Percentiles rank a stretch among this genome's conserved stretches.
Conservation (phyloP, 2,329 filamentous ascomycete genomes). For the Plectosphaerella plurivora region DNA sequence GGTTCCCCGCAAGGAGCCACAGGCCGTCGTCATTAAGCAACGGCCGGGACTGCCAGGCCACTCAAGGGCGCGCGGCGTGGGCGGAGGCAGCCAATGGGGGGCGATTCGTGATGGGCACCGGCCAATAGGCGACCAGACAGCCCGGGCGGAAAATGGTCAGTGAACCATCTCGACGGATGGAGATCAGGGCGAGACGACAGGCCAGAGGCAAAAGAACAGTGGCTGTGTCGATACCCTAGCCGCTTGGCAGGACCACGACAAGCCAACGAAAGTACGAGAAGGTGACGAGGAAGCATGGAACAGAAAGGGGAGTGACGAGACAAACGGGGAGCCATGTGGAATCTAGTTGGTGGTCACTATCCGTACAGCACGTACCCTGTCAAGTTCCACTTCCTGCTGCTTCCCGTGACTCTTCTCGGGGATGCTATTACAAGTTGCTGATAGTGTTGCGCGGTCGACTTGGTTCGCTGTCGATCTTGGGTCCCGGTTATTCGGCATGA, state of each 20-base stretch:
- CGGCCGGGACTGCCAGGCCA: neutral
- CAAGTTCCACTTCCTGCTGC: too few species aligned
- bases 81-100: neutral
- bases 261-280: neutral
- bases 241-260: neutral
- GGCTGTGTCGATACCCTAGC: slow-evolving; percentile 2
- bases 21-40: slow-evolving; percentile 3
- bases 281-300: neutral
- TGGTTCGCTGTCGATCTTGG: too few species aligned
- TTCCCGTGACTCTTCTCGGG: too few species aligned
- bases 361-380: too few species aligned
- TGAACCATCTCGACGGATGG: neutral
- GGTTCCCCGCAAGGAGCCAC: neutral
- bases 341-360: too few species aligned
- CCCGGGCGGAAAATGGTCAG: neutral
- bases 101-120: neutral
- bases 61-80: slow-evolving; percentile 2
- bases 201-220: neutral
- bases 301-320: slow-evolving; percentile 5
- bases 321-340: neutral
- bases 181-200: neutral
- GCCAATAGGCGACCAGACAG: neutral
- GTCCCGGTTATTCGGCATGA: too few species aligned
- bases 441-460: too few species aligned
- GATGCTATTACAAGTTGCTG: too few species aligned